A percentile compares a stretch with the other conserved stretches of the same genome.
Conservation (phyloP, 2,329 filamentous ascomycete species). For the Westerdykella aurantiaca region DNA sequence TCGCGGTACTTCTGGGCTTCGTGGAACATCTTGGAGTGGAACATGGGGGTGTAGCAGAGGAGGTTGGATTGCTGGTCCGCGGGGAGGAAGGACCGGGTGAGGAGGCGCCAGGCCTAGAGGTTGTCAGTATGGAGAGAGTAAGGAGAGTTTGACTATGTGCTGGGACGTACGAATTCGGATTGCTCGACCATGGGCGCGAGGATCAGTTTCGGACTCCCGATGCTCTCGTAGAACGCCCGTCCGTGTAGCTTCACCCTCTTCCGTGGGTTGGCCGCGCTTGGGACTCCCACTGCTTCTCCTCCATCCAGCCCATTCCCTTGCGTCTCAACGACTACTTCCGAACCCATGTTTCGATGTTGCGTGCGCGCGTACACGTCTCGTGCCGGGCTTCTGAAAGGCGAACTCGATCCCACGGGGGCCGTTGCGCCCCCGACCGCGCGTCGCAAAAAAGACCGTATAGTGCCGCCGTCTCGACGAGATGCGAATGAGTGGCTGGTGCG, state of each 20-base stretch:
- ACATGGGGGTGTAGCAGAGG: slow-evolving; percentile 91
- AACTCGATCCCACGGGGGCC: no score
- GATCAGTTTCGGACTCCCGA: slow-evolving; percentile 84
- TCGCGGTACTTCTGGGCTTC: slow-evolving; percentile 71
- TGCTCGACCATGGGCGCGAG: slow-evolving; percentile 98
- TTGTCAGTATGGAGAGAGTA: background rate
- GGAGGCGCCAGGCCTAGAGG: slow-evolving; percentile 84
- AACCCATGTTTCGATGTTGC: background rate
- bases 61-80: slow-evolving; percentile 52
- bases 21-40: slow-evolving; percentile 83
- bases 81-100: slow-evolving; percentile 86
- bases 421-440: no score
- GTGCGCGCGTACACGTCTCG: no score
- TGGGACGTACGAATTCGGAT: slow-evolving; percentile 77
- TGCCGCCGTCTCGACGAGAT: no score
- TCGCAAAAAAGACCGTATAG: no score
- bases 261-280: slow-evolving; percentile 4
- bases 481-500: no score
- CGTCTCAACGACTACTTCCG: background rate
- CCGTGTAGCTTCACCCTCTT: slow-evolving; percentile 62
- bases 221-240: slow-evolving; percentile 87
- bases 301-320: background rate
- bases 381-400: no score
- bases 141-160: background rate
- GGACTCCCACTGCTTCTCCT: slow-evolving; percentile 1